These are phyloP conservation scores for Ploettnerulaceae sp. DNA, from an alignment of 2,329 filamentous ascomycete species.

Conservation along the genomic window DNA sequence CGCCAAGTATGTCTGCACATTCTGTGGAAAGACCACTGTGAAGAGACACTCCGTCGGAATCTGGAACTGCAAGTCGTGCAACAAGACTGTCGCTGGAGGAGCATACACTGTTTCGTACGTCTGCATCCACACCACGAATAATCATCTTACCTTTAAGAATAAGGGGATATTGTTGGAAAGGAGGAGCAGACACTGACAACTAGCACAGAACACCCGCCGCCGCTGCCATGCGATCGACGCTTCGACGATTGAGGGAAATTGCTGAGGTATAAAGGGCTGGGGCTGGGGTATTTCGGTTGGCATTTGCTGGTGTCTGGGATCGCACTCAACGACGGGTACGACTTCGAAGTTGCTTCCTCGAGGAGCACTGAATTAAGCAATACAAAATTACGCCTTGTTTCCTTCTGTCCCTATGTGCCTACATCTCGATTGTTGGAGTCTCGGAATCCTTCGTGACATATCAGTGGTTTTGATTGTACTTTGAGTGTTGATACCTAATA, in stretches of 20 bases:
- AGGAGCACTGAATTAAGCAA: conserved; percentile 32
- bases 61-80: conserved; percentile 95
- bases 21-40: conserved; percentile 96
- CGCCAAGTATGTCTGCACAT: conserved; percentile 94
- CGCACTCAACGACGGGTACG: conserved; percentile 26
- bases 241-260: conserved; percentile 96
- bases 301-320: conserved; percentile 35
- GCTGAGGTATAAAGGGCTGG: conserved; percentile 72
- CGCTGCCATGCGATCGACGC: conserved; percentile 90
- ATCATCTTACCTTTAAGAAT: not conserved
- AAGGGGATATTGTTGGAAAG: not conserved
- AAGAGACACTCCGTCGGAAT: conserved; percentile 89
- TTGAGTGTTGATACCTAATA: conserved; percentile 12
- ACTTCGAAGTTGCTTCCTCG: conserved; percentile 32
- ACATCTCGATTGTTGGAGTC: conserved; percentile 14
- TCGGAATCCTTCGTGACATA: conserved; percentile 16
- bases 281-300: conserved; percentile 26
- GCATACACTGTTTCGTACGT: conserved; percentile 97
- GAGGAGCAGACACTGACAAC: conserved; percentile 8
- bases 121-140: conserved; percentile 12
- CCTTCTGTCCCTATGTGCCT: conserved; percentile 15
- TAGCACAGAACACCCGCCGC: conserved; percentile 75
- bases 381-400: conserved; percentile 23
- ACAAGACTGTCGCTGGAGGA: conserved; percentile 89
- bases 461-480: conserved; percentile 14